Evolutionary conservation across 2,329 filamentous ascomycete species (phyloP).

Genomic region (Periconia digitata): DNA sequence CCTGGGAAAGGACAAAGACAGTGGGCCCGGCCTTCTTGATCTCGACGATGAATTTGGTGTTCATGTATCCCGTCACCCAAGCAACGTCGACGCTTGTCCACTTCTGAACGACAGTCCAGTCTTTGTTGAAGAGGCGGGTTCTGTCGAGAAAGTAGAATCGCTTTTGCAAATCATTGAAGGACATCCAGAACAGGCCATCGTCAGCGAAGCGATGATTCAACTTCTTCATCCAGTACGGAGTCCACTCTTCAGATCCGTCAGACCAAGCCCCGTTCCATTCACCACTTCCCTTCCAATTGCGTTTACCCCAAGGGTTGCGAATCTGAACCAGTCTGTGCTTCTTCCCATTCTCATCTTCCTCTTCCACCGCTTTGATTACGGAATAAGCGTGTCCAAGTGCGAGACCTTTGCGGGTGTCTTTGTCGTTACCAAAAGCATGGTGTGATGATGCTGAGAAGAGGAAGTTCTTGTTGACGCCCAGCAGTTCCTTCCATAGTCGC

Average conservation of each 20-base stretch:
- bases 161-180: constrained; percentile 58
- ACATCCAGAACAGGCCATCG: constrained; percentile 68
- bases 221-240: constrained; percentile 71
- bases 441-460: constrained; percentile 61
- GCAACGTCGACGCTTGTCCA: constrained; percentile 63
- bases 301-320: constrained; percentile 78
- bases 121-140: constrained; percentile 60
- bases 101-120: constrained; percentile 62
- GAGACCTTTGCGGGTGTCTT: constrained; percentile 52
- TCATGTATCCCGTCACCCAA: constrained; percentile 62
- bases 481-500: constrained; percentile 80
- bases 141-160: constrained; percentile 61
- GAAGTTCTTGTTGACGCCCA: constrained; percentile 74
- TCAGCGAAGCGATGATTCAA: constrained; percentile 73
- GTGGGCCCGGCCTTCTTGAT: constrained; percentile 54
- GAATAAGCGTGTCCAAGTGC: constrained; percentile 56
- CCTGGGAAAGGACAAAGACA: constrained; percentile 61
- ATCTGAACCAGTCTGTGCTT: constrained; percentile 61
- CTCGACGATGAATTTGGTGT: constrained; percentile 60
- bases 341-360: constrained; percentile 44
- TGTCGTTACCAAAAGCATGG: constrained; percentile 55
- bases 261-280: constrained; percentile 82
- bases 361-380: constrained; percentile 59
- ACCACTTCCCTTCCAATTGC: constrained; percentile 34
- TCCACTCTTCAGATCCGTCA: constrained; percentile 84